phyloP scores from a whole-genome alignment of 148 eudicot genomes.

The Heliosperma pusillum region DNA sequence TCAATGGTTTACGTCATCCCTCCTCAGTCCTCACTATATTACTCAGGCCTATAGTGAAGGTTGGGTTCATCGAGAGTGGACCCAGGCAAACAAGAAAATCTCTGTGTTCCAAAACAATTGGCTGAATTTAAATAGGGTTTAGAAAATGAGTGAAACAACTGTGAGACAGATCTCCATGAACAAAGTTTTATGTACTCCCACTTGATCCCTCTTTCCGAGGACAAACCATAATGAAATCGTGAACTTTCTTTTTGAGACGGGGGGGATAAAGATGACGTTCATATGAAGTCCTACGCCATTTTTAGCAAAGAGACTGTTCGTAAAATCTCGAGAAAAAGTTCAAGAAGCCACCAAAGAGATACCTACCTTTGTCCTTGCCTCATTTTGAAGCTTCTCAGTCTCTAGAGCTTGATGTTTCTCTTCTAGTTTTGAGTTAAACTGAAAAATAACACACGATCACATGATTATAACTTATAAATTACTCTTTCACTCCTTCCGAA shows the following conservation, averaged over 20 bases:
- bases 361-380: conserved; percentile 72
- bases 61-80: neutral
- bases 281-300: neutral
- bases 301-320: conserved; percentile 1
- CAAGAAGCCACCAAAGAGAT: conserved; percentile 13
- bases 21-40: neutral
- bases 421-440: conserved; percentile 73
- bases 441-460: conserved; percentile 9
- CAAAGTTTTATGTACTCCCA: neutral
- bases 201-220: too few relatives aligned
- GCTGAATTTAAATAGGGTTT: too few relatives aligned
- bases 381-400: conserved; percentile 68
- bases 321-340: neutral
- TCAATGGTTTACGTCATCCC: neutral
- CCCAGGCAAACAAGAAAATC: neutral
- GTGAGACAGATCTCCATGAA: neutral
- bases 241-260: neutral
- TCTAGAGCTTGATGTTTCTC: conserved; percentile 89
- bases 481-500: neutral
- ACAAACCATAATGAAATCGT: neutral
- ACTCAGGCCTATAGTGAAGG: neutral
- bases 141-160: neutral
- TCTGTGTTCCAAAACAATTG: too few relatives aligned
- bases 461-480: neutral
- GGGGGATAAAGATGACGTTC: neutral